These are phyloP conservation scores for Colletotrichum sp. DNA, from an alignment of 2,329 filamentous ascomycete species.

Conservation along the genomic window DNA sequence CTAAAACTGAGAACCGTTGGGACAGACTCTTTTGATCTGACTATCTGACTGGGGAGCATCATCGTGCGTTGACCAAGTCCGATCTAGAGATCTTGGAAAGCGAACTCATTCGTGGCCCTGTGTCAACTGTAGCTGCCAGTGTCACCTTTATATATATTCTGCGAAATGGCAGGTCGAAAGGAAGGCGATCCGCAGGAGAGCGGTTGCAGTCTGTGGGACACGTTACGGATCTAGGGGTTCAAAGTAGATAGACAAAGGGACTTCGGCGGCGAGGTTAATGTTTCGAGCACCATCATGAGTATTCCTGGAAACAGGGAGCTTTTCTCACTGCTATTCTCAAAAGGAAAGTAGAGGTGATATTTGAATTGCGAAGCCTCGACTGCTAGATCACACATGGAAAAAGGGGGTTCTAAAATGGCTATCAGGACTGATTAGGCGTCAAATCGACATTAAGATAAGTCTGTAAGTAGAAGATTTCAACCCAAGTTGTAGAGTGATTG, in stretches of 20 bases:
- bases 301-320: background rate
- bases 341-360: too few species aligned
- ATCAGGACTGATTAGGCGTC: rapidly evolving
- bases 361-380: rapidly evolving
- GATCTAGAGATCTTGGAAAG: background rate
- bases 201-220: background rate
- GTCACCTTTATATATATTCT: background rate
- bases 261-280: background rate
- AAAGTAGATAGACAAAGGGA: background rate
- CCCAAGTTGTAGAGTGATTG: too few species aligned
- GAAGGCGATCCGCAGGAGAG: background rate
- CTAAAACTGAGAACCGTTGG: background rate
- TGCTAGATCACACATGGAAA: rapidly evolving
- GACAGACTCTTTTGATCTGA: background rate
- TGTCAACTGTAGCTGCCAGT: background rate
- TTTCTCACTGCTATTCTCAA: background rate
- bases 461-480: rapidly evolving
- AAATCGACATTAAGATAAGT: background rate
- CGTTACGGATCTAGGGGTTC: background rate
- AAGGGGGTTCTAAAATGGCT: rapidly evolving
- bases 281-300: background rate
- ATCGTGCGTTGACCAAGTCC: background rate
- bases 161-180: rapidly evolving
- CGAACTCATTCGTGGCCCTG: background rate
- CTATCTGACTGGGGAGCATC: background rate